Base-by-base conservation (phyloP, 306 rosid species). In the Mimosa bimucronata region DNA sequence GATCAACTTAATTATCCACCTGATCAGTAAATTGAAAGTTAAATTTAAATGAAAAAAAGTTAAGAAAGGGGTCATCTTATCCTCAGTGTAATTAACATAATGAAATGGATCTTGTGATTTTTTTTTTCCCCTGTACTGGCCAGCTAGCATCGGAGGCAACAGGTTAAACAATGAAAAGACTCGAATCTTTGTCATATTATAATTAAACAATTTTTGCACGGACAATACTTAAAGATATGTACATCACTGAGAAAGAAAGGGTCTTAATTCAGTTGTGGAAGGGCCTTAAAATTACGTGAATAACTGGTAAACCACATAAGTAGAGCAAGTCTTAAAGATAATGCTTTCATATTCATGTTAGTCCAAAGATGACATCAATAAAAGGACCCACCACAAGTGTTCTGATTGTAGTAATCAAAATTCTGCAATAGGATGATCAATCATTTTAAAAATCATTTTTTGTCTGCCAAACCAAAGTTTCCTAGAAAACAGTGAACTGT, bases 341-440 rank as follows among this genome's bases (percentile, higher is more conserved):
- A 5, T 61, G 3, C 3, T 61, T 60, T 25, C 0, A 28, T 42
- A 45, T 7, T 29, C 31, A 28, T 64, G 12, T 6, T 45, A 29
- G 64, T 57, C 65, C 23, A 6, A 65, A 65, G 12, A 37, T 48
- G 75, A 50, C 81, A 77, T 38, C 52, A 50, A 31, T 9, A 14
- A 23, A 15, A 46, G 52, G 74, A 50, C 42, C 67, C 67, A 77
- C 66, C 66, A 67, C 66, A 4, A 2, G 6, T 30, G 41, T 21
- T 53, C 9, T 53, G 26, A 2, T 50, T 62, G 44, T 60, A 28
- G 30, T 28, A 28, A 42, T 45, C 80, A 45, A 2, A 2, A 30
- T 3, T 28, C 34, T n/a, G 25, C 25, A 18, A 19, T 4, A 25
- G 9, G 28, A 31, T 70, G 14, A 31, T 70, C 37, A 31, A 1